Base-by-base conservation (phyloP, 495 filamentous ascomycete genomes). In the Durotheca rogersii region DNA sequence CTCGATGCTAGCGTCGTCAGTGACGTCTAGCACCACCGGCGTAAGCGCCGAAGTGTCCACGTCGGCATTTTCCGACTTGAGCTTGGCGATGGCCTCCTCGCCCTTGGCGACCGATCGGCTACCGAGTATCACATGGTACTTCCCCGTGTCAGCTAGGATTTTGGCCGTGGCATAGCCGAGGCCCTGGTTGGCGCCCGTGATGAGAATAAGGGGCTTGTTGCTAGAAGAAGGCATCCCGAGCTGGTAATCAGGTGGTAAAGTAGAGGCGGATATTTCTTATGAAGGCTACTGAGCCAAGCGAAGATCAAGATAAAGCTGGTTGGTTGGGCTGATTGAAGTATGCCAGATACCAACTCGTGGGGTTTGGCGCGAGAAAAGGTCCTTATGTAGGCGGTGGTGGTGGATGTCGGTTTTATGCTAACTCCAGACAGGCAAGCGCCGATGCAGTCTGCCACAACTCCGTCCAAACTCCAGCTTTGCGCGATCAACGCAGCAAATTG, bases 101-200 rank as follows among this genome's bases (percentile, higher is more conserved):
- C 65, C 68, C 32, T 71, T 60, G 3, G 31, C 23, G 6, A 41
- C 41, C 10, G 50, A 53, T 14, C 73, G 73, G 16, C 61, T 58
- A 18, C 60, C 66, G n/a, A 76, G 53, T 6, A 76, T 49, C 12
- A 78, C 56, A 12, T 72, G 62, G 41, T 67, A 72, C 6, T 56
- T 47, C 3, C 48, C 25, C 7, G 57, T 52, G 19, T 52, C 15
- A 18, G 56, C 53, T n/a, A 76, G 64, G 15, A 62, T 52, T 29
- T 55, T 52, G 16, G 65, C 65, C 1, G 63, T 60, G 29, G 51
- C 68, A 37, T 65, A 67, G 20, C 74, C 70, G 39, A 78, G 67
- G 23, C 75, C 73, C 51, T 67, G 59, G 51, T 76, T 78, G 31
- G 67, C 72, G 18, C 74, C 72, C 31, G 71, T 68, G 44, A 71